phyloP scores from a whole-genome alignment of 306 rosid genomes.

The cucumber (Cucumis sativus) region Cucumber_9930_V3 NC_026656.2:2369501-2370000 shows the following conservation, averaged over 20 bases:
- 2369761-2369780: not conserved
- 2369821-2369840: too few relatives aligned
- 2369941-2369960: not conserved
- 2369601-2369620: not conserved
- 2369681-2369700: not conserved
- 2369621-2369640: not conserved
- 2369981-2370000: not conserved
- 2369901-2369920: too few relatives aligned
- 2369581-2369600: not conserved
- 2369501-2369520: not conserved
- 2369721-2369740: not conserved
- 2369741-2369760: not conserved
- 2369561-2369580: not conserved
- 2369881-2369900: too few relatives aligned
- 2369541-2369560: not conserved
- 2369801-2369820: not conserved
- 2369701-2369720: not conserved
- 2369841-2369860: too few relatives aligned
- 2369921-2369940: not conserved
- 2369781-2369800: not conserved
- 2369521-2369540: not conserved
- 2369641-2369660: not conserved
- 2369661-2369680: not conserved
- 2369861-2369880: too few relatives aligned
- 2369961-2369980: not conserved